Conservation (phyloP, 768 basidiomycete species). For the Phanerochaete carnosa region DNA sequence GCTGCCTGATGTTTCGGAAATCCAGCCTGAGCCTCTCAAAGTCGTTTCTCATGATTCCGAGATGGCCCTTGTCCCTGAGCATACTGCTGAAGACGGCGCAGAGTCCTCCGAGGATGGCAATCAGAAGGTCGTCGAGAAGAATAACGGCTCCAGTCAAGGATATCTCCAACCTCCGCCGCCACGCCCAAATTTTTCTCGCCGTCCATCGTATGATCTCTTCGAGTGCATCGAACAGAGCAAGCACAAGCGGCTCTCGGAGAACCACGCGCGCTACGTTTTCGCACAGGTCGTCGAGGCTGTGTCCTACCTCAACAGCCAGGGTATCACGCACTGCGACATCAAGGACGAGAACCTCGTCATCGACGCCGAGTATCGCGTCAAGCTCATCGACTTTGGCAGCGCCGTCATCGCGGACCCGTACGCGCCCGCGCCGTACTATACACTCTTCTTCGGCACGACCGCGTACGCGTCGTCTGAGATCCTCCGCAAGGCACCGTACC, state of each 20-base stretch:
- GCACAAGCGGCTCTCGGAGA: conserved; percentile 75
- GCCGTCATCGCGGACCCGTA: conserved; percentile 71
- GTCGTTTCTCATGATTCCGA: not conserved
- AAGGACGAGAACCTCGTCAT: conserved; percentile 95
- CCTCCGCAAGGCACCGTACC: conserved; percentile 82
- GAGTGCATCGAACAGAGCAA: conserved; percentile 91
- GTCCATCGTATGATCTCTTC: conserved; percentile 89
- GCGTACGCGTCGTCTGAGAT: conserved; percentile 97
- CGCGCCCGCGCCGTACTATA: conserved; percentile 63
- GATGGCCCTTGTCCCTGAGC: not conserved
- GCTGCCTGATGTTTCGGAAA: not conserved
- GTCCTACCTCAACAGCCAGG: conserved; percentile 72
- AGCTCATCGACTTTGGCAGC: conserved; percentile 94
- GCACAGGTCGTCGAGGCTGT: conserved; percentile 86
- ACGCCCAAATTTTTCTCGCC: conserved; percentile 47
- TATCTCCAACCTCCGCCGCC: conserved; percentile 10
- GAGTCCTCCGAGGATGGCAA: not conserved
- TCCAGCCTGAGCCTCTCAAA: not conserved
- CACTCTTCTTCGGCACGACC: conserved; percentile 87
- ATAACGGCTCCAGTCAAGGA: not conserved
- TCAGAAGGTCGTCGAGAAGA: not conserved
- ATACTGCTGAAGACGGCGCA: not conserved
- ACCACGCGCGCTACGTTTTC: conserved; percentile 79
- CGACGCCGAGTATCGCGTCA: conserved; percentile 73
- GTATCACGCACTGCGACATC: conserved; percentile 92